A percentile compares a stretch with the other conserved stretches of the same genome.
Evolutionary conservation across 345 rosid species (phyloP).

Genomic region (Euclidium syriacum): DNA sequence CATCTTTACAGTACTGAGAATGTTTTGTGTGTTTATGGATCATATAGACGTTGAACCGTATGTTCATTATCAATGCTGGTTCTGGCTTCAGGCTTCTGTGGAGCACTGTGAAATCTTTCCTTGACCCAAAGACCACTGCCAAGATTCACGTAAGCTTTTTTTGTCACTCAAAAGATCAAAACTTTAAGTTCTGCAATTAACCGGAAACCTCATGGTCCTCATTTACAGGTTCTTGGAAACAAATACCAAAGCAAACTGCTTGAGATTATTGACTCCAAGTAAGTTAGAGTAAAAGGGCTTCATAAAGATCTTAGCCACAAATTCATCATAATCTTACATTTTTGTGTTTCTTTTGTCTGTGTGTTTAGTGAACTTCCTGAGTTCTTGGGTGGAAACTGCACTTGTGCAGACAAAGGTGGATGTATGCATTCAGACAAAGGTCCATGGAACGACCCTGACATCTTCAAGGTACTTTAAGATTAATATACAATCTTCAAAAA

Average conservation of each 20-base stretch:
- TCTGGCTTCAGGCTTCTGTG: conserved; percentile 92
- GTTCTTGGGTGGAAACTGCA: conserved; percentile 85
- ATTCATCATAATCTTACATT: not conserved
- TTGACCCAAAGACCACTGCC: conserved; percentile 83
- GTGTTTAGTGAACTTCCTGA: conserved; percentile 73
- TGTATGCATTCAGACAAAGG: conserved; percentile 96
- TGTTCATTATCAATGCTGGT: conserved; percentile 98
- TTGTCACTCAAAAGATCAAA: not conserved
- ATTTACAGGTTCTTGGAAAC: conserved; percentile 72
- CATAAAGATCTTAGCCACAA: not conserved
- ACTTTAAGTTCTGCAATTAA: not conserved
- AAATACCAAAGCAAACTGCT: conserved; percentile 90
- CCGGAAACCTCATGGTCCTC: not conserved
- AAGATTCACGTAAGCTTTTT: conserved; percentile 64
- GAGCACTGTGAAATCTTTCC: conserved; percentile 87
- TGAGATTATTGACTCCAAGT: conserved; percentile 76
- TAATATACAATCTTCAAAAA: not conserved
- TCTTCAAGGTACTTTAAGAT: conserved; percentile 46
- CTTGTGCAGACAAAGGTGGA: conserved; percentile 81
- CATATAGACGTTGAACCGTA: conserved; percentile 75
- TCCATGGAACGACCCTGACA: conserved; percentile 84
- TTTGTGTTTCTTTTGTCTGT: not conserved
- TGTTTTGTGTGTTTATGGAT: conserved; percentile 2
- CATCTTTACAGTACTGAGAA: conserved; percentile 4
- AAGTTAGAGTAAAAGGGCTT: conserved; percentile 8